Base-by-base conservation (phyloP, 2,329 filamentous ascomycete genomes). In the Alternaria tenuissima region DNA sequence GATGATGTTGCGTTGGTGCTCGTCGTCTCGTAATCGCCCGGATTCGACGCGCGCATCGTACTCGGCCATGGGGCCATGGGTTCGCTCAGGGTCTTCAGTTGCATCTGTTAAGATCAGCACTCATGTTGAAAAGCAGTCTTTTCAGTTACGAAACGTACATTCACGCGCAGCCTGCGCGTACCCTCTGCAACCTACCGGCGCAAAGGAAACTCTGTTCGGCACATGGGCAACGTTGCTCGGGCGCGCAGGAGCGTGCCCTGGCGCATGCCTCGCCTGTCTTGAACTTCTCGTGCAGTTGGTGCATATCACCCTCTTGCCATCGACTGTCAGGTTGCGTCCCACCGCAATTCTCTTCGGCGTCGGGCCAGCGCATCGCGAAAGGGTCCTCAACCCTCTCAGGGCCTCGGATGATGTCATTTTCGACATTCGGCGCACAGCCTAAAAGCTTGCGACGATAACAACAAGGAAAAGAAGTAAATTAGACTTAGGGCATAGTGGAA, bases 1-100 rank as follows among this genome's bases (percentile, higher is more conserved):
- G 69, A 99, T 94, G 68, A 99, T 94, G 42, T 89, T 89, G 85
- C 95, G 85, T 79, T 99, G 95, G 79, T 97, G 92, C 66, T 93
- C 88, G 76, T 99, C 95, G 77, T 98, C 92, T 65, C 91, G 87
- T 65, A 99, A 78, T 49, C 87, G 83, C 11, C 93, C 92, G 43
- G 84, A 81, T 47, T 88, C 83, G 8, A 99, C 94, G 47, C 94
- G 87, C 61, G 86, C 84, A 77, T 97, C 91, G 78, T 99, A 99
- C 79, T 98, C 94, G 65, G 89, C 86, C 73, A 98, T 85, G 3
- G 95, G 95, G 0, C 94, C 94, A 62, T 70, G 65, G 34, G 22
- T 55, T n/a, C 51, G 58, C 11, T 42, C 57, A 3, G 61, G 43
- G 7, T 69, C 61, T 28, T 64, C 58, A 16, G 39, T 57, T 18